Evolutionary conservation across 1,284 basidiomycete genomes (phyloP), one percentile per base, ranked within the genome.

Genomic region (Tylopilus sp.): DNA sequence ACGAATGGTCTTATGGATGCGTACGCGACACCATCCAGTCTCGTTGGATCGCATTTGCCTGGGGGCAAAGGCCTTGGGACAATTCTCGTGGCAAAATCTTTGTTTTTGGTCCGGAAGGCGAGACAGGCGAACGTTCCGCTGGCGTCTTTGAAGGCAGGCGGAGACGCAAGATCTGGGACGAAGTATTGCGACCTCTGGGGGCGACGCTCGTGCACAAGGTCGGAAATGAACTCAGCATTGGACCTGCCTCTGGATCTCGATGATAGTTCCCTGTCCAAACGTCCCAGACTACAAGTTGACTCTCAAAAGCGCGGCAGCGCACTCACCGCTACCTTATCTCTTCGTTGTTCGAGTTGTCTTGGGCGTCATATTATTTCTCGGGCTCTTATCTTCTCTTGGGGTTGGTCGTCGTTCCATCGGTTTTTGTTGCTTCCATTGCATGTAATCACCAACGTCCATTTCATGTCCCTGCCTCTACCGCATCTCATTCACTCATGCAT

Each of bases 31-130:
- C 80, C 23, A 76, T 89, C 44, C 86, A 89, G 62, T 74, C 77
- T 53, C 73, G 78, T 34, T 89, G 86, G 86, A 73, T 89, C 21
- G 59, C 78, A n/a, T 89, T 89, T 54, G 84, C 85, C 5, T 66
- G 84, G 59, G 85, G 84, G 5, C 78, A 84, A 61, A 73, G 71
- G 15, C 86, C 86, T 3, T 89, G 86, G 86, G 71, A 70, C 49
- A 76, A 76, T 51, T 62, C 66, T 0, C 60, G 30, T 19, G 76
- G 81, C 47, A 81, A 78, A 61, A 76, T 86, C 45, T 88, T 76
- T 62, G 84, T 89, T n/a, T 87, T 78, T 41, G 76, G 77, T 13
- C 76, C 76, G 0, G 77, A 79, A 56, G 77, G 76, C 51, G 76
- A 78, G 61, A 69, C 70, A 4, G 76, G 76, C 41, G 74, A 75